Evolutionary conservation across 1,284 basidiomycete genomes (phyloP).

Genomic region (Cutaneotrichosporon mucoides): DNA sequence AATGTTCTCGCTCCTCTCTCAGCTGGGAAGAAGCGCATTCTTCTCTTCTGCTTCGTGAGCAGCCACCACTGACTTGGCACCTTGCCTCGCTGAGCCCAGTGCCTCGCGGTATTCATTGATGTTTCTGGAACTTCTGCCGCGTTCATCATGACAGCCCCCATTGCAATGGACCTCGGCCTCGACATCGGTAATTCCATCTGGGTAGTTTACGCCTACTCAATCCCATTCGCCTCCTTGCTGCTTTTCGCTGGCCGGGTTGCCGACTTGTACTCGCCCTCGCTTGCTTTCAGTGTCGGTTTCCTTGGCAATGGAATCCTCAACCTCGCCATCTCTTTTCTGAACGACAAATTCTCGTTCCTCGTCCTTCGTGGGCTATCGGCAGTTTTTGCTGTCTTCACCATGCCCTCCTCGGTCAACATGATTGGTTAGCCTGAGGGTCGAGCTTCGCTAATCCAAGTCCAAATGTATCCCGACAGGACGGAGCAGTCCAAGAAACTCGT

Average conservation of each 20-base stretch:
- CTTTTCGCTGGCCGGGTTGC: conserved; percentile 40
- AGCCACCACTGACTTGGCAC: neutral
- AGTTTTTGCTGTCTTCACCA: conserved; percentile 41
- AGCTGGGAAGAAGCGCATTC: conserved; percentile 26
- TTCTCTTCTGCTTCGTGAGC: conserved; percentile 36
- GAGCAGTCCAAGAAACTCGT: conserved; percentile 42
- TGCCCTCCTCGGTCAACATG: conserved; percentile 45
- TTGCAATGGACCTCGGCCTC: conserved; percentile 35
- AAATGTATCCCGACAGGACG: conserved; percentile 40
- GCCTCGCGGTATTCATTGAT: conserved; percentile 36
- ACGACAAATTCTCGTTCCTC: conserved; percentile 43
- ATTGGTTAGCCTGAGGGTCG: conserved; percentile 14
- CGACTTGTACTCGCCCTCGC: conserved; percentile 42
- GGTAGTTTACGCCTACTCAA: conserved; percentile 35
- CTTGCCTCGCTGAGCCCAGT: conserved; percentile 11
- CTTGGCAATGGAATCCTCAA: conserved; percentile 39
- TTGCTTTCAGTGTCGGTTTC: conserved; percentile 41
- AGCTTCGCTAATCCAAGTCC: conserved; percentile 29
- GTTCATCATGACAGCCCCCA: conserved; percentile 43
- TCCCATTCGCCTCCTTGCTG: conserved; percentile 35
- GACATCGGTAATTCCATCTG: conserved; percentile 32
- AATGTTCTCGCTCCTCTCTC: conserved; percentile 26
- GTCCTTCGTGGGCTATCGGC: conserved; percentile 43
- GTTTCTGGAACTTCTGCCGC: conserved; percentile 38
- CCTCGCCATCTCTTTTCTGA: conserved; percentile 46